Conservation (phyloP, 495 filamentous ascomycete genomes). For the Daldinia loculata region DNA sequence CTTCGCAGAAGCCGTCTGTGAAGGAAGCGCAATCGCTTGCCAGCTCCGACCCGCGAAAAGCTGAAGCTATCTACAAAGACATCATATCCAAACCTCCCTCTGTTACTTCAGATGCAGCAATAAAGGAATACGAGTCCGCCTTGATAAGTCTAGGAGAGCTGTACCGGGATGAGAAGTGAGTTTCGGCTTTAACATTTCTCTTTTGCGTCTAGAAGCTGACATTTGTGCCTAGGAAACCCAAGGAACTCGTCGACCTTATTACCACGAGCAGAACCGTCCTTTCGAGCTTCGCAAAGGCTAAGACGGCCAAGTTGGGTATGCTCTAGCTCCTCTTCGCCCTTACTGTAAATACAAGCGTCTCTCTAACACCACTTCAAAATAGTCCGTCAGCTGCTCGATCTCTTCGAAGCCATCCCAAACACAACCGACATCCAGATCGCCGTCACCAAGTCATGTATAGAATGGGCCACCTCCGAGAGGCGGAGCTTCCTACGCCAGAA, state of each 20-base stretch:
- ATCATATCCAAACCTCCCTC: slow-evolving; percentile 86
- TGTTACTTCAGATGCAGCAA: slow-evolving; percentile 78
- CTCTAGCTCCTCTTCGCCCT: background rate
- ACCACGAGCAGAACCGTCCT: slow-evolving; percentile 88
- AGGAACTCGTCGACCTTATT: slow-evolving; percentile 91
- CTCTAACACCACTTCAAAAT: slow-evolving; percentile 21
- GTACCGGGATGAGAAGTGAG: slow-evolving; percentile 84
- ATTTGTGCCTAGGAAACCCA: slow-evolving; percentile 63
- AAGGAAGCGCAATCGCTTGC: slow-evolving; percentile 82
- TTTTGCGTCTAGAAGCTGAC: slow-evolving; percentile 25
- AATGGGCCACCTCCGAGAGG: slow-evolving; percentile 94
- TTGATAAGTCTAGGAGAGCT: slow-evolving; percentile 87
- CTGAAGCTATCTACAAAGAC: slow-evolving; percentile 84
- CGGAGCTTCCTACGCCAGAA: slow-evolving; percentile 96
- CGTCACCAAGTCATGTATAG: slow-evolving; percentile 97
- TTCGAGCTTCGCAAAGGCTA: slow-evolving; percentile 96
- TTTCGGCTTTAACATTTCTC: slow-evolving; percentile 24
- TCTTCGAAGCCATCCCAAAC: slow-evolving; percentile 92
- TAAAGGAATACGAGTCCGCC: slow-evolving; percentile 87
- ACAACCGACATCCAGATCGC: slow-evolving; percentile 90
- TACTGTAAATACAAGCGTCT: background rate
- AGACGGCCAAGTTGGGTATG: slow-evolving; percentile 97
- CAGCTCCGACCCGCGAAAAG: slow-evolving; percentile 79
- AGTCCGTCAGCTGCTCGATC: slow-evolving; percentile 97
- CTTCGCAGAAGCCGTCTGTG: slow-evolving; percentile 50